Evolutionary conservation across 2,329 filamentous ascomycete genomes (phyloP), one percentile per base, ranked within the genome.

Genomic region (Beauveria australis): DNA sequence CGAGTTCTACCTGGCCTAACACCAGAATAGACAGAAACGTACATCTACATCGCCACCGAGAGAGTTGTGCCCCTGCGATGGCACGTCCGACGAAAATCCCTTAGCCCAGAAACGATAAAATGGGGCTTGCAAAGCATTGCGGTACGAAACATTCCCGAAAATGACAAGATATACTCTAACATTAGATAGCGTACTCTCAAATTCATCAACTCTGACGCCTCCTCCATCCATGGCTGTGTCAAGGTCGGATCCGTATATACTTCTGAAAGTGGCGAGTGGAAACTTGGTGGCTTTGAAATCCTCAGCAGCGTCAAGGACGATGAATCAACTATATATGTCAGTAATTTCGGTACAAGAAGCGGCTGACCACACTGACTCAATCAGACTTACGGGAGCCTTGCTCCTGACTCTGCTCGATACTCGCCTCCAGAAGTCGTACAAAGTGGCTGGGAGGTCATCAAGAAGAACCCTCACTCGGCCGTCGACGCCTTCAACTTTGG

Each of bases 241-340:
- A 87, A 90, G 64, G 89, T 90, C 22, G 89, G 89, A 0, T 96
- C 93, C 0, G 81, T 99, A 65, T 99, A 92, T 74, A 94, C 91
- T 4, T 92, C 91, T 63, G 93, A 97, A 71, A 97, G 94, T 70
- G 94, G 94, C 61, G 94, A 99, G 75, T 99, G 94, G 94, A 97
- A 95, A 70, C 78, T 99, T 2, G 92, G 89, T 22, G 94, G 94
- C 0, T 96, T 99, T 67, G 94, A 99, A 66, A 83, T 96, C 5
- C 74, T 97, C 62, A 97, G 92, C 75, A 97, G 89, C 43, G 87
- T 97, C 76, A 97, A 97, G 69, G 94, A 97, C 61, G 92, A 97
- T 63, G 91, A 97, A 67, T 91, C 92, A 10, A 81, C 96, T 53
- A 92, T 99, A 69, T 97, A 95, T 71, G 88, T 91, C 37, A 61